These are phyloP conservation scores for Hanseniaspora uvarum DNA, from an alignment of 1,139 yeast genomes.

Conservation along the genomic window DNA sequence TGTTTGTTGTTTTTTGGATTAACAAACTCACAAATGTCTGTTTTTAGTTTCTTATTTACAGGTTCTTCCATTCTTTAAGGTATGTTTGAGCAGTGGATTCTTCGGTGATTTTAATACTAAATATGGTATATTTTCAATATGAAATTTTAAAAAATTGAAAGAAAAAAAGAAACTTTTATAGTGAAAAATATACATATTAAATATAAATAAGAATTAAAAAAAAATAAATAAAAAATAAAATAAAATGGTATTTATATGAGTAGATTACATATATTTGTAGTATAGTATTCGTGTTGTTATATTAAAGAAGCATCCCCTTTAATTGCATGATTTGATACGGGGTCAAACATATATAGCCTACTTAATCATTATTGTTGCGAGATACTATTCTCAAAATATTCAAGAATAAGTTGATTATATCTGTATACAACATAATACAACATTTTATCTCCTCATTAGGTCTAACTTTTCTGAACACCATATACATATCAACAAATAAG, in stretches of 20 bases:
- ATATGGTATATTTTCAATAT: background rate
- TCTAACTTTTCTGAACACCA: slow-evolving; percentile 65
- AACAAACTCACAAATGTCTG: slow-evolving; percentile 23
- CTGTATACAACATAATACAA: slow-evolving; percentile 67
- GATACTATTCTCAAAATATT: slow-evolving; percentile 62
- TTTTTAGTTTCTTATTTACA: slow-evolving; percentile 11
- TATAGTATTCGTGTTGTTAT: too few relatives aligned
- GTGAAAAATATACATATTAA: too few relatives aligned
- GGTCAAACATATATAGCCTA: too few relatives aligned
- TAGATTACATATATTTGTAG: too few relatives aligned
- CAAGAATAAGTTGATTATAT: slow-evolving; percentile 68
- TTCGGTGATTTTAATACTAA: background rate
- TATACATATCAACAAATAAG: slow-evolving; percentile 71
- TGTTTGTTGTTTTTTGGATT: slow-evolving; percentile 25
- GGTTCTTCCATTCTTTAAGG: slow-evolving; percentile 6
- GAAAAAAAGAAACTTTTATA: background rate
- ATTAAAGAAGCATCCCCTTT: too few relatives aligned
- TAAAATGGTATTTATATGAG: too few relatives aligned
- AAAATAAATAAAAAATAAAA: background rate
- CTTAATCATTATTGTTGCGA: slow-evolving; percentile 37
- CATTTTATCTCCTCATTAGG: slow-evolving; percentile 83
- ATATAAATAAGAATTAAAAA: too few relatives aligned
- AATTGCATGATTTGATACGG: too few relatives aligned
- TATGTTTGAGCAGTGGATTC: background rate
- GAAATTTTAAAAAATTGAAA: background rate